A percentile compares a stretch with the other conserved stretches of the same genome.
Conservation (phyloP, 2,329 filamentous ascomycete genomes). For the Botrytis porri region DNA sequence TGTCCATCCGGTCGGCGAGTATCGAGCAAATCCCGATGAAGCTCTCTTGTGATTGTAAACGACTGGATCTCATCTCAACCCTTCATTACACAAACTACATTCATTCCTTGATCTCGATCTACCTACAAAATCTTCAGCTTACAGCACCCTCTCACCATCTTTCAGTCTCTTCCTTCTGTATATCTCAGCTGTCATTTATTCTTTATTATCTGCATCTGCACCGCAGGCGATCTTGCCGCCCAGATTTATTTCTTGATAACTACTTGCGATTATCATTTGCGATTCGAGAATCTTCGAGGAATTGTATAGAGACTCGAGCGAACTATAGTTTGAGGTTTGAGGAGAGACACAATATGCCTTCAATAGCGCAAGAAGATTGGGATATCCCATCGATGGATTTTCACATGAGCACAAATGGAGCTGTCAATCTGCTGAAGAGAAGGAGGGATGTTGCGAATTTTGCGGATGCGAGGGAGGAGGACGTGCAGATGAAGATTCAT, state of each 20-base stretch:
- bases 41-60: conserved; percentile 4
- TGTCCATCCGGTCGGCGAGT: background rate
- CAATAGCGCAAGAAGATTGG: conserved; percentile 28
- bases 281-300: background rate
- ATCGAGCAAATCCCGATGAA: background rate
- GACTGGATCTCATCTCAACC: background rate
- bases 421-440: conserved; percentile 26
- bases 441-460: conserved; percentile 27
- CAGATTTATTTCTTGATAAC: background rate
- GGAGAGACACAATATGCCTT: conserved; percentile 28
- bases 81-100: background rate
- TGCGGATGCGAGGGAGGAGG: background rate
- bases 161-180: background rate
- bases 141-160: background rate
- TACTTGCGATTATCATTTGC: background rate
- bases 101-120: background rate
- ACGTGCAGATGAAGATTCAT: conserved; percentile 22
- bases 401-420: background rate
- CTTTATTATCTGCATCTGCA: background rate
- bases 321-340: background rate
- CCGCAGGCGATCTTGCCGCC: background rate
- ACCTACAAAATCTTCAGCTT: background rate
- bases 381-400: conserved; percentile 17
- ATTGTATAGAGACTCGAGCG: background rate
- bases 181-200: too few species aligned